Evolutionary conservation across 2,329 filamentous ascomycete species (phyloP), one percentile per base, ranked within the genome.

Genomic region (Colletotrichum sp.): DNA sequence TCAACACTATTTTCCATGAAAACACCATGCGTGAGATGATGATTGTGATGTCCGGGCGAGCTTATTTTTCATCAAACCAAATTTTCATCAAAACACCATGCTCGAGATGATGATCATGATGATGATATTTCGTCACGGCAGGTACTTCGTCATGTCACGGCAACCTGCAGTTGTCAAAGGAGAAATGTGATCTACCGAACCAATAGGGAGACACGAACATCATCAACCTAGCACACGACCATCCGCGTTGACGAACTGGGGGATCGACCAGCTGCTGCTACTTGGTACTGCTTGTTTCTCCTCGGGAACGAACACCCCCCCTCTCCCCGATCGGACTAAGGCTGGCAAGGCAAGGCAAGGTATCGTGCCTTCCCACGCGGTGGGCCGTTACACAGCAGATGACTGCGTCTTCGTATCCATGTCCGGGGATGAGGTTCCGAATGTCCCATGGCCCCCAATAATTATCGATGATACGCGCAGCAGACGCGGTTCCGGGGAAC

Each of bases 301-400:
- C 19, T 34, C 30, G 59, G n/a, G 44, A 22, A 63, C 32, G 59
- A 63, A 63, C 59, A n/a, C 22, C 59, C 59, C 27, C 55, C 29
- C n/a, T n/a, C 19, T 36, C 30, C 29, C 59, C 29, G 59, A 63
- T 36, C 59, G 30, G 30, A 63, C 59, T 63, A 63, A 63, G 59
- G 59, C 59, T 63, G 59, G 34, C 39, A 71, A 44, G 29, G 63
- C n/a, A 44, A 22, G 63, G n/a, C 30, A 30, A 34, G 59, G n/a
- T 34, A 36, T 63, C 30, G 30, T 34, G 49, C 65, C 19, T 27
- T 16, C 29, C 32, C 57, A 22, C 29, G 39, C 55, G 57, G 71
- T 52, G 57, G 49, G 36, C 27, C 32, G 75, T 77, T 77, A 77
- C 75, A 77, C 75, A 44, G 66, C 75, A 77, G 66, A 57, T 66